Conservation (phyloP, 2,329 filamentous ascomycete genomes). For the Colletotrichum tamarilloi region DNA sequence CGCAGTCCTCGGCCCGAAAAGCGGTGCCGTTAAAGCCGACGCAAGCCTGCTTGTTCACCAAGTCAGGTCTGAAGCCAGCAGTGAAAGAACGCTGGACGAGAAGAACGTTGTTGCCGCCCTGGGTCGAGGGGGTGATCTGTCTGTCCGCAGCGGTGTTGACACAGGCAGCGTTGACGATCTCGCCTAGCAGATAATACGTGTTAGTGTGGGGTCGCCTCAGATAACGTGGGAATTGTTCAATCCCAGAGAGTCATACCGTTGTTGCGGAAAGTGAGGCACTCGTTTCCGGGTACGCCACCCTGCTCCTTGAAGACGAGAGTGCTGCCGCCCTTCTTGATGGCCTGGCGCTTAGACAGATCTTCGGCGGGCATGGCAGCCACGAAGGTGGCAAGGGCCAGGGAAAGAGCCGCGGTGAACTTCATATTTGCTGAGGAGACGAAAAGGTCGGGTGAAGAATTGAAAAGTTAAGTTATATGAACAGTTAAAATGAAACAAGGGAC, state of each 20-base stretch:
- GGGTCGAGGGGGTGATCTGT: conserved; percentile 50
- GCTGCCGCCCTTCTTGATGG: conserved; percentile 3
- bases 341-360: conserved; percentile 23
- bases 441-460: background rate
- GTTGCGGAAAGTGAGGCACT: conserved; percentile 54
- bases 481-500: conserved; percentile 10
- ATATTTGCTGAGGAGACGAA: conserved; percentile 21
- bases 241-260: conserved; percentile 43
- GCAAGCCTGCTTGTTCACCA: conserved; percentile 50
- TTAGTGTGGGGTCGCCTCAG: background rate
- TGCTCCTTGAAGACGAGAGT: conserved; percentile 51
- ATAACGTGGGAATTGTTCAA: too few relatives aligned
- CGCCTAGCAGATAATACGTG: conserved; percentile 41
- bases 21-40: conserved; percentile 52
- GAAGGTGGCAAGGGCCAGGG: conserved; percentile 36
- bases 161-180: conserved; percentile 55
- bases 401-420: conserved; percentile 39
- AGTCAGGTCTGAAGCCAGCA: conserved; percentile 50
- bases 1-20: conserved; percentile 51
- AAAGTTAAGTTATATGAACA: background rate
- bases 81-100: conserved; percentile 51
- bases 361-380: conserved; percentile 36
- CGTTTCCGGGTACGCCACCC: conserved; percentile 48
- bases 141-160: conserved; percentile 50
- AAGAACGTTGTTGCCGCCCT: conserved; percentile 46